These are phyloP conservation scores for Euphorbia celastroides DNA, from an alignment of 441 rosid species.

Conservation along the genomic window DNA sequence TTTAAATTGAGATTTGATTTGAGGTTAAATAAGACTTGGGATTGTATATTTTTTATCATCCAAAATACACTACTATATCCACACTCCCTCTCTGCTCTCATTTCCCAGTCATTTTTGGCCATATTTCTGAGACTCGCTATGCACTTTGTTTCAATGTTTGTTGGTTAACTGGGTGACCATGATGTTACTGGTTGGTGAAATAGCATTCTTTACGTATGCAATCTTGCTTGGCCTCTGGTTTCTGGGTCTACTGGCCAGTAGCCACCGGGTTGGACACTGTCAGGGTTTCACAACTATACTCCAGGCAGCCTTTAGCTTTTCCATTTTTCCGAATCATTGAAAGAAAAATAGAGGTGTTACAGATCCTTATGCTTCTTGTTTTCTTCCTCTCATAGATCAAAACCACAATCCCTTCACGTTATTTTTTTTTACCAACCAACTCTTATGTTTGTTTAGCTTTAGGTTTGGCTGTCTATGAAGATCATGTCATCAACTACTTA, in stretches of 20 bases:
- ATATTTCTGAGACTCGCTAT: neutral
- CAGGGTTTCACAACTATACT: neutral
- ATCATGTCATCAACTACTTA: neutral
- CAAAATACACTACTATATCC: neutral
- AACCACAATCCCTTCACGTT: neutral
- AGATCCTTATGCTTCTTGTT: neutral
- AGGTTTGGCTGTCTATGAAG: neutral
- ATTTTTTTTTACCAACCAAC: neutral
- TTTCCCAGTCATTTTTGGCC: neutral
- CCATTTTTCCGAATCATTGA: neutral
- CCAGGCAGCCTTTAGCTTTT: neutral
- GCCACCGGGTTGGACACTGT: neutral
- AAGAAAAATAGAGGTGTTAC: neutral
- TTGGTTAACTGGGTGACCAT: neutral
- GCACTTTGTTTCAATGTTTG: neutral
- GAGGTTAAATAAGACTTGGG: neutral
- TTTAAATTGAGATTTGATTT: slow-evolving; percentile 1
- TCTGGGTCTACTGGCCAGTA: neutral
- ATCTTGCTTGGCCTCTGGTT: neutral
- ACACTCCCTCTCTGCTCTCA: neutral
- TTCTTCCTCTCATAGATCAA: neutral
- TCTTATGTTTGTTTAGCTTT: neutral
- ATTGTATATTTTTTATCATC: neutral
- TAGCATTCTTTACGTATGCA: neutral
- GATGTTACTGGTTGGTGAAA: neutral